Evolutionary conservation across 768 basidiomycete genomes (phyloP).

Genomic region (Ramaria rubella): DNA sequence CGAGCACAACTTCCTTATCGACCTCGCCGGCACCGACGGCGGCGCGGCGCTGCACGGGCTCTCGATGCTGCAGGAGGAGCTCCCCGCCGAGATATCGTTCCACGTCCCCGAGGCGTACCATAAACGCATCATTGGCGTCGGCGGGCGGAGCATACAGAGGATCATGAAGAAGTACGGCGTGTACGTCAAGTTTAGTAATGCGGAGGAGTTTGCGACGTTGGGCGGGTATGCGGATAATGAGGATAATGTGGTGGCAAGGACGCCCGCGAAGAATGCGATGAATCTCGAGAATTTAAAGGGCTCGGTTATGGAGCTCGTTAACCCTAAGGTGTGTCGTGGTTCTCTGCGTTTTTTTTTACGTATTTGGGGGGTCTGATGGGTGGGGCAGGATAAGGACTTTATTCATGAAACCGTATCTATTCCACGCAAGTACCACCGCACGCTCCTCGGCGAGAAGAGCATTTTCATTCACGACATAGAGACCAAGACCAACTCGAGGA

Average conservation of each 20-base stretch:
- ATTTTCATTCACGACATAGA: conserved; percentile 98
- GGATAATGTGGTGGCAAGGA: conserved; percentile 97
- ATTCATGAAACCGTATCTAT: conserved; percentile 90
- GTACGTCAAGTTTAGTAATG: conserved; percentile 98
- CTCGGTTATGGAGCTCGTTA: conserved; percentile 95
- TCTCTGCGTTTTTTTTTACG: background rate
- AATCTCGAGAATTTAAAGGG: conserved; percentile 93
- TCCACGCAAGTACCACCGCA: conserved; percentile 92
- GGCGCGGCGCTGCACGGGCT: conserved; percentile 82
- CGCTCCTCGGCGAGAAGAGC: conserved; percentile 88
- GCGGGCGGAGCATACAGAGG: conserved; percentile 94
- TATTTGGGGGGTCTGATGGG: conserved; percentile 1
- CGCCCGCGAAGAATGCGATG: conserved; percentile 94
- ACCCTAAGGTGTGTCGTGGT: conserved; percentile 69
- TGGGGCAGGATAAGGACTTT: conserved; percentile 86
- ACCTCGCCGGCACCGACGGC: conserved; percentile 79
- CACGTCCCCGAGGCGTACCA: conserved; percentile 98
- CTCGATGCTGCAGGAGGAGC: conserved; percentile 86
- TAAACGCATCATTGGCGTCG: conserved; percentile 98
- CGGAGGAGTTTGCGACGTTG: conserved; percentile 90
- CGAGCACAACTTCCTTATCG: conserved; percentile 91
- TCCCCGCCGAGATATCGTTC: conserved; percentile 98
- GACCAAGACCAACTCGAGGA: conserved; percentile 87
- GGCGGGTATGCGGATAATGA: conserved; percentile 97
- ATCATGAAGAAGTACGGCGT: conserved; percentile 99